Percentiles rank a stretch among this genome's conserved stretches.
These are phyloP conservation scores for Aspergillus unguis DNA, from an alignment of 2,329 filamentous ascomycete species.

Conservation along the genomic window DNA sequence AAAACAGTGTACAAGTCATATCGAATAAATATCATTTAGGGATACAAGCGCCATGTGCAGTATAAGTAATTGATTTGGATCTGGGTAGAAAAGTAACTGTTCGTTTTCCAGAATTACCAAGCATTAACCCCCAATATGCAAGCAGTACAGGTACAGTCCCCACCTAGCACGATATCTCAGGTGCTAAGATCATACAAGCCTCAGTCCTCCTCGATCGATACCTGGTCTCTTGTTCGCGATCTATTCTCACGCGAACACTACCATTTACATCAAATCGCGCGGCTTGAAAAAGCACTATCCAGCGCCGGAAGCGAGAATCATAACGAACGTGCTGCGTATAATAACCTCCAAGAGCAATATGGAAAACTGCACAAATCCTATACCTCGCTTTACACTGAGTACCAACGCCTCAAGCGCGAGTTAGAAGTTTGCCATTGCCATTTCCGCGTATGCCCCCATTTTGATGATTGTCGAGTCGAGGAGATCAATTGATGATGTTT, in stretches of 20 bases:
- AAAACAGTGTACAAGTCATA: neutral
- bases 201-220: neutral
- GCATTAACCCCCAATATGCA: neutral
- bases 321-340: constrained; percentile 3
- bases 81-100: neutral
- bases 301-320: constrained; percentile 4
- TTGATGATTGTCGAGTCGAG: neutral
- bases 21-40: neutral
- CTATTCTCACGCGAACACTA: constrained; percentile 7
- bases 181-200: neutral
- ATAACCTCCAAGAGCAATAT: constrained; percentile 2
- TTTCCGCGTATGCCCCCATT: neutral
- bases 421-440: neutral
- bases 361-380: neutral
- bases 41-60: neutral
- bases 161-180: neutral
- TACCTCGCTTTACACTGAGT: neutral
- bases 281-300: constrained; percentile 7
- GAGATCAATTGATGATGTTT: neutral
- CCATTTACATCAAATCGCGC: constrained; percentile 6
- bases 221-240: constrained; percentile 4
- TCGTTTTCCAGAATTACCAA: neutral
- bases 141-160: neutral
- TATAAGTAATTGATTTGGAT: neutral
- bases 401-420: constrained; percentile 2